Base-by-base conservation (phyloP, 331 rosid genomes). In the Dryas integrifolia region DNA sequence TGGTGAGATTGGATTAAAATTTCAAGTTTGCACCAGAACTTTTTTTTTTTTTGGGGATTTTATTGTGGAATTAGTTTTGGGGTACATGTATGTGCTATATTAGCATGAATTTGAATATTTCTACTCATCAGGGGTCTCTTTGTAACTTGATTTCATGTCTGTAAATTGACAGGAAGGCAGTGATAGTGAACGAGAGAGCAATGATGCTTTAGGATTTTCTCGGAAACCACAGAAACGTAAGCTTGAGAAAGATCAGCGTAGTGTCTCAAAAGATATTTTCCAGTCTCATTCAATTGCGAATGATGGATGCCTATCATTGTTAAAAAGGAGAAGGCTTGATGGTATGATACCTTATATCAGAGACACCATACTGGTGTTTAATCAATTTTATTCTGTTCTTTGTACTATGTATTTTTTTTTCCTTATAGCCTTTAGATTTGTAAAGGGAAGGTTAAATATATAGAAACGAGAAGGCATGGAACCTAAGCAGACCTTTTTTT, bases 101-200 rank as follows among this genome's bases (percentile, higher is more conserved):
- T 13, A 44, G n/a, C 13, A 7, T 44, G 45, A 24, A 44, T 35
- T 69, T 11, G 13, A 45, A 57, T 24, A 53, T 58, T 40, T 73
- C 18, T 15, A 46, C 50, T 50, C 58, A 21, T 41, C 39, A 18
- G 56, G 52, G 18, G 0, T 62, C 44, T 78, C 63, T 69, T 46
- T 12, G 30, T 47, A 49, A 73, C 55, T 44, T 64, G 71, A 43
- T 69, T 53, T 57, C 43, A 30, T 77, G 64, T 15, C 61, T 76
- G 43, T 71, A 75, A 73, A 85, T 63, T 70, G 77, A 70, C 86
- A 88, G 97, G 91, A 80, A 75, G 90, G 81, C 71, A 88, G 85
- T 74, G 91, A 87, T 64, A 91, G 87, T 81, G 97, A 88, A 66
- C 78, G 64, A 57, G 97, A 88, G 81, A 88, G 88, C 79, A 82